A percentile compares a stretch with the other conserved stretches of the same genome.
These are phyloP conservation scores for Xylaria sp. DNA, from an alignment of 2,329 filamentous ascomycete species.

Conservation along the genomic window DNA sequence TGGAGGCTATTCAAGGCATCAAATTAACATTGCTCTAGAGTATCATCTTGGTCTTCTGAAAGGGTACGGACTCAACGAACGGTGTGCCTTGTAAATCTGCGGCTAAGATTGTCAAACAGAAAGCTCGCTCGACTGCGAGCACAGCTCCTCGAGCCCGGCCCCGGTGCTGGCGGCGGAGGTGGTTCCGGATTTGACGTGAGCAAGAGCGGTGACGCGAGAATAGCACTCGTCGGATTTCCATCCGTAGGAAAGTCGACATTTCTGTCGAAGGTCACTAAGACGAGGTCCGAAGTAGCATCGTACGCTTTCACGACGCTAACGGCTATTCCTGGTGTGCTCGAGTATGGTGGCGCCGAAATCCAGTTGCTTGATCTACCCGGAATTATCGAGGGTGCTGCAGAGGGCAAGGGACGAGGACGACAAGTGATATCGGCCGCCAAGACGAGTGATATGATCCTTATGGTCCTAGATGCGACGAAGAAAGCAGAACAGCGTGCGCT, in stretches of 20 bases:
- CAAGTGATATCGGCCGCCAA: slow-evolving; percentile 99
- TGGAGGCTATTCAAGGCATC: slow-evolving; percentile 2
- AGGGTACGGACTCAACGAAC: slow-evolving; percentile 73
- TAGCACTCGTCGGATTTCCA: slow-evolving; percentile 97
- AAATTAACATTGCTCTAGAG: slow-evolving; percentile 65
- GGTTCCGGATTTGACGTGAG: slow-evolving; percentile 93
- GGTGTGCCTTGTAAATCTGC: background rate
- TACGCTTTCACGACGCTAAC: slow-evolving; percentile 98
- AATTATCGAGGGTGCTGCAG: slow-evolving; percentile 96
- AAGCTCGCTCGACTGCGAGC: slow-evolving; percentile 96
- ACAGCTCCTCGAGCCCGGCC: slow-evolving; percentile 89
- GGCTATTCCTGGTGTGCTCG: slow-evolving; percentile 95
- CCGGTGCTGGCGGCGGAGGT: slow-evolving; percentile 79
- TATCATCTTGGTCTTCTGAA: slow-evolving; percentile 98
- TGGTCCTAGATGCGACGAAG: slow-evolving; percentile 97
- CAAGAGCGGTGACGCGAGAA: slow-evolving; percentile 95
- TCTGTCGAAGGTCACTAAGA: slow-evolving; percentile 98
- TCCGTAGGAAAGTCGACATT: slow-evolving; percentile 99
- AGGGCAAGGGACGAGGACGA: slow-evolving; percentile 93
- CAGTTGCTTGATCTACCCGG: slow-evolving; percentile 97
- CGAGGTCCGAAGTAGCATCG: slow-evolving; percentile 92
- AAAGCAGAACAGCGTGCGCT: slow-evolving; percentile 90
- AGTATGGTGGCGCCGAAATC: slow-evolving; percentile 98
- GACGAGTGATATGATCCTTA: slow-evolving; percentile 96
- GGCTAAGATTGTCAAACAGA: slow-evolving; percentile 59